Base-by-base conservation (phyloP, 2,329 filamentous ascomycete genomes). In the Penicillium sp. region DNA sequence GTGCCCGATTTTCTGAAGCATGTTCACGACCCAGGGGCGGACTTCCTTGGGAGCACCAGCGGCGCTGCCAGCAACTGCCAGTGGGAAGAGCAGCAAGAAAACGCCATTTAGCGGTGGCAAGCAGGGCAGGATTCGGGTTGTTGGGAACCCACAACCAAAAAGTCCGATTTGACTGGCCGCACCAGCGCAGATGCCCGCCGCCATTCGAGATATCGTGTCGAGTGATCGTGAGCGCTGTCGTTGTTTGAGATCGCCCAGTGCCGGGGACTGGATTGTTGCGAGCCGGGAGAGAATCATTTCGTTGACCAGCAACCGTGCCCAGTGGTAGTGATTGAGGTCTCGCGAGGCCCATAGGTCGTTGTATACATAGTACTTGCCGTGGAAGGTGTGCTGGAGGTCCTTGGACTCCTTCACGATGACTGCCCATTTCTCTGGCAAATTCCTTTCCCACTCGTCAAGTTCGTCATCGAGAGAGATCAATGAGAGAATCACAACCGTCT, bases 51-150 rank as follows among this genome's bases (percentile, higher is more conserved):
- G 41, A n/a, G 45, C 43, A 11, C 46, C 50, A 7, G 46, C 45
- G 10, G 53, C 47, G 16, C 47, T 39, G 26, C 51, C 57, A 6
- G 53, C 55, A 14, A 50, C 36, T 2, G 43, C 36, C 29, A 60
- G 30, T 4, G 50, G 49, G 23, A 56, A 57, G 13, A 57, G 33
- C 20, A 54, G 16, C 44, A 53, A 50, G 14, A 58, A 57, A 1
- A 50, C 41, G 4, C 56, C 55, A 32, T 54, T 57, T 2, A 59
- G 26, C 5, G 47, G 47, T 17, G 53, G 49, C 6, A 41, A 11
- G 11, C 26, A 34, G 4, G 23, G 30, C 4, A 21, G n/a, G 4
- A 18, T 15, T 14, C 17, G n/a, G n/a, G n/a, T 14, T 14, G 16
- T 7, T 7, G 44, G 18, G n/a, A 34, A 10, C 4, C 39, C 44